Percentiles rank a stretch among this genome's conserved stretches.
Conservation (phyloP, 148 eudicot genomes). For the Oxyria digyna region DNA sequence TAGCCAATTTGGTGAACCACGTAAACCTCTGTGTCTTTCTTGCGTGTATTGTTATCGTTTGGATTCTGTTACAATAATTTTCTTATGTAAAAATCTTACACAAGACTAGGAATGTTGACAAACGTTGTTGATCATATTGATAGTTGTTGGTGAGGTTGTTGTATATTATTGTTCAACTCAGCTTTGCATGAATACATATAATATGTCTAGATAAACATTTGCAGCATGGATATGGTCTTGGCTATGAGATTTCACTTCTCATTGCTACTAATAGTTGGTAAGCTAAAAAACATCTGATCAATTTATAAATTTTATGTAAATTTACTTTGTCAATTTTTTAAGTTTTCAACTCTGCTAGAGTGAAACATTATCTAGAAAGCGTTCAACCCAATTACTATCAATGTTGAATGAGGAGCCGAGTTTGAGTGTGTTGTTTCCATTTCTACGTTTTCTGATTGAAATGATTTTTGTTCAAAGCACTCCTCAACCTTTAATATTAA, state of each 20-base stretch:
- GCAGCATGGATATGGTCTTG: constrained; percentile 81
- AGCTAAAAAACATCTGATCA: not conserved
- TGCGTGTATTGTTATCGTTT: too few relatives aligned
- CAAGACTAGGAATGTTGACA: constrained; percentile 68
- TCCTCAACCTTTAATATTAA: too few relatives aligned
- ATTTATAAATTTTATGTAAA: too few relatives aligned
- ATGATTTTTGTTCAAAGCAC: too few relatives aligned
- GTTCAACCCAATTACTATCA: constrained; percentile 52
- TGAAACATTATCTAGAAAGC: constrained; percentile 61
- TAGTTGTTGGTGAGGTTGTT: constrained; percentile 71
- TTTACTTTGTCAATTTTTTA: not conserved
- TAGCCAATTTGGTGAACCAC: too few relatives aligned
- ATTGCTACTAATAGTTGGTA: constrained; percentile 60
- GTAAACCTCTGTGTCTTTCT: too few relatives aligned
- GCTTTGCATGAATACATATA: constrained; percentile 70
- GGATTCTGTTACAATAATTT: too few relatives aligned
- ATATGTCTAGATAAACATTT: constrained; percentile 77
- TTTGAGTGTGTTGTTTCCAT: constrained; percentile 61
- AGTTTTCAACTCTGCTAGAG: constrained; percentile 4
- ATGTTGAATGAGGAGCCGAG: constrained; percentile 51
- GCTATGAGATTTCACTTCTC: constrained; percentile 71
- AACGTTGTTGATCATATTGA: constrained; percentile 60
- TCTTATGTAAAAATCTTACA: too few relatives aligned
- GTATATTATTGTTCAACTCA: constrained; percentile 68
- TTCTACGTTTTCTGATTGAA: too few relatives aligned